Evolutionary conservation across 805 yeast species (phyloP), one percentile per base, ranked within the genome.

Genomic region (Nakazawaea ambrosiae): DNA sequence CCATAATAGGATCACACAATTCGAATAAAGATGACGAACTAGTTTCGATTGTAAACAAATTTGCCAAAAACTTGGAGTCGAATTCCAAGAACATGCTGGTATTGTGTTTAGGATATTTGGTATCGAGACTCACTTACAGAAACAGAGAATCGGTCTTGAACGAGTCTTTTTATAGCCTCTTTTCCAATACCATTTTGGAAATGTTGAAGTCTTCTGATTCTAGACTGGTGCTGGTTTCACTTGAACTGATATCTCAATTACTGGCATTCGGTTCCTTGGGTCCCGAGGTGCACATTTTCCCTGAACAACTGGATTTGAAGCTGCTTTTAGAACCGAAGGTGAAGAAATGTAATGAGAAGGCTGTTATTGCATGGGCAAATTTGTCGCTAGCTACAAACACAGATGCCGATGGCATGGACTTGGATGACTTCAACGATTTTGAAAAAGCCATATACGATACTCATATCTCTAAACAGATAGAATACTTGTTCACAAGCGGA

Each of bases 401-500:
- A 14, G 22, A 12, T 24, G 16, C 11, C n/a, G 19, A 4, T 52
- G 63, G 1, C 49, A n/a, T n/a, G n/a, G n/a, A 47, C 5, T 47
- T 45, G 6, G 66, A 60, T 5, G 41, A 37, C 12, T 33, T 55
- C 4, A 43, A 47, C 7, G 43, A 46, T 1, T 64, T 63, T 39
- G 72, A 80, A 31, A 53, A 63, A 7, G 46, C 57, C 1, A 49
- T 87, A 2, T 77, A 68, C 47, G 79, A 73, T 3, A 68, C 83
- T 0, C 78, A 81, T 51, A 54, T 52, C 4, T 71, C 87, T 1
- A 86, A 82, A 44, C 86, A 83, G 43, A 64, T 76, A n/a, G 97
- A 90, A 43, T 73, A 66, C 35, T 58, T 81, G 16, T 86, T 90
- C 46, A 68, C 87, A 0, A 70, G 80, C 33, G 97, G 97, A 37